Percentiles rank a stretch among this genome's conserved stretches.
These are phyloP conservation scores for Jamesozyma spencerorum DNA, from an alignment of 805 yeast species.

Conservation along the genomic window DNA sequence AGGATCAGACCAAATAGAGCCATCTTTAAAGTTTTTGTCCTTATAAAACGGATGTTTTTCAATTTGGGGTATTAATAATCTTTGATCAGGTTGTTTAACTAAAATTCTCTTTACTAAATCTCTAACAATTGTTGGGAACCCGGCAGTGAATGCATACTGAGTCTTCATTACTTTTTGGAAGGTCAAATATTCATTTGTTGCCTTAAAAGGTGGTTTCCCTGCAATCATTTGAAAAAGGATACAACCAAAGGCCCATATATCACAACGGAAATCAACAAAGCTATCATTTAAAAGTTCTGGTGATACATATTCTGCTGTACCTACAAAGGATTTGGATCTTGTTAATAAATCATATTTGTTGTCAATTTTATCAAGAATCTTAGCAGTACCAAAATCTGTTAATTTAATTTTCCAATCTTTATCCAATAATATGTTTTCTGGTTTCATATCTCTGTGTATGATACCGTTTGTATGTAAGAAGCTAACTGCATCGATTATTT, in stretches of 20 bases:
- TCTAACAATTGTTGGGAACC: constrained; percentile 64
- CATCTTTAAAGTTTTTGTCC: constrained; percentile 46
- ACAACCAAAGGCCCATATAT: constrained; percentile 98
- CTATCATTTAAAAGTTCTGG: constrained; percentile 72
- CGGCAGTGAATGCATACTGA: constrained; percentile 78
- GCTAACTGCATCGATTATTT: constrained; percentile 61
- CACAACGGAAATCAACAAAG: constrained; percentile 83
- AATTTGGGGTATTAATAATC: constrained; percentile 49
- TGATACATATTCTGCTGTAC: constrained; percentile 77
- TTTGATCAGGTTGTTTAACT: constrained; percentile 52
- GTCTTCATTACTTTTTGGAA: constrained; percentile 74
- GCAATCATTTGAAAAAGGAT: constrained; percentile 92
- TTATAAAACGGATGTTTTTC: constrained; percentile 57
- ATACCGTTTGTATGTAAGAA: constrained; percentile 70
- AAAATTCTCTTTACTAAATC: constrained; percentile 65
- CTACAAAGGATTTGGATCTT: constrained; percentile 72
- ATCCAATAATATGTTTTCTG: constrained; percentile 69
- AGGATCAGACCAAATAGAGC: constrained; percentile 45
- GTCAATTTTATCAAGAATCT: constrained; percentile 45
- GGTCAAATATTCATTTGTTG: constrained; percentile 70
- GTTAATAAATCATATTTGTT: constrained; percentile 58
- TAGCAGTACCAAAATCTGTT: constrained; percentile 83
- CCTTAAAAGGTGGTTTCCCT: constrained; percentile 83
- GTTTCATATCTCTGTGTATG: constrained; percentile 74
- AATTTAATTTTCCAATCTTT: constrained; percentile 51